These are phyloP conservation scores for Magnolia kwangsiensis DNA, from an alignment of 164 flowering plant species.

Conservation along the genomic window DNA sequence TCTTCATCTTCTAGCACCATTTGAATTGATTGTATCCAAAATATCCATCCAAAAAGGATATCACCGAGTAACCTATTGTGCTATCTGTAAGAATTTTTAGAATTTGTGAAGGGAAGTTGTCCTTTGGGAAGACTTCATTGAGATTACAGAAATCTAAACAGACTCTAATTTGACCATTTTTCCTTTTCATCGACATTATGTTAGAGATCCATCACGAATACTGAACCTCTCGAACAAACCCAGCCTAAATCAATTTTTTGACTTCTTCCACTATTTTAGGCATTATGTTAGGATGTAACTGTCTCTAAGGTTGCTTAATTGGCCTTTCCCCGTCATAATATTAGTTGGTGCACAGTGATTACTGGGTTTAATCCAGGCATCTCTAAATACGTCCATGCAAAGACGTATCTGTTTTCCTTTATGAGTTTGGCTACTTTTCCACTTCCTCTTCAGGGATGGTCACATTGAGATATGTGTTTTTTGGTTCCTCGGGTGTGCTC, in stretches of 20 bases:
- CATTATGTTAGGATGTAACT: neutral
- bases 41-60: slow-evolving; percentile 7
- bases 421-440: neutral
- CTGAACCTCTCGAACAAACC: slow-evolving; percentile 8
- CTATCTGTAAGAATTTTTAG: neutral
- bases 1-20: neutral
- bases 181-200: slow-evolving; percentile 10
- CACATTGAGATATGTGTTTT: no score
- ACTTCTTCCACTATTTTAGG: neutral
- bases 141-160: slow-evolving; percentile 5
- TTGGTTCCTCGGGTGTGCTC: no score
- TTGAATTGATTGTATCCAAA: neutral
- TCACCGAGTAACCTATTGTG: neutral
- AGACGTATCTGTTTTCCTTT: neutral
- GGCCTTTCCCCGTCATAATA: neutral
- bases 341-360: neutral
- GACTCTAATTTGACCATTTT: slow-evolving; percentile 10
- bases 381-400: neutral
- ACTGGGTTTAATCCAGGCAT: neutral
- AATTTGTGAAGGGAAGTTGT: neutral
- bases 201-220: slow-evolving; percentile 8
- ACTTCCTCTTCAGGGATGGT: no score
- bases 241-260: slow-evolving; percentile 1
- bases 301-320: neutral
- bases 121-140: neutral